Base-by-base conservation (phyloP, 1,284 basidiomycete genomes). In the Singerocomus inundabilis region DNA sequence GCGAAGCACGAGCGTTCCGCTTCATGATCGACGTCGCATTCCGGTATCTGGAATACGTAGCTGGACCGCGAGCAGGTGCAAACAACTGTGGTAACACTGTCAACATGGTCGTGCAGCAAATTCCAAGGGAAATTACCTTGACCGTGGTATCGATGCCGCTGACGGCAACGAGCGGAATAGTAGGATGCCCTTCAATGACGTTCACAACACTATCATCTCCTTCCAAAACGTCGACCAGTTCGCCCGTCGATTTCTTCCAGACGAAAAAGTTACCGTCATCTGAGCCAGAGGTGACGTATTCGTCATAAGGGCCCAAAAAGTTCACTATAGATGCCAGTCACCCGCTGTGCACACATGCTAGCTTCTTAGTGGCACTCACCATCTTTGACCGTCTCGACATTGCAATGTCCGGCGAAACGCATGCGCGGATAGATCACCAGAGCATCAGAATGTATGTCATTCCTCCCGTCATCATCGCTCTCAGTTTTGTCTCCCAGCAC, bases 61-160 rank as follows among this genome's bases (percentile, higher is more conserved):
- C 79, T 1, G 59, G 52, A 3, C 71, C 70, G 7, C 69, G 62
- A 4, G 77, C 72, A 10, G 90, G 88, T 0, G 82, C 81, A 67
- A 93, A 93, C 35, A 93, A 69, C 85, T 89, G 54, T 49, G 31
- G 30, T 44, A 26, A 57, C 30, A 44, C 34, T 30, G 36, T 51
- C 24, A 39, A 34, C 9, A 45, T 15, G n/a, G 35, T 41, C 29
- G 18, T 48, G 13, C 15, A 12, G 15, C 18, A 43, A 26, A 51
- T 39, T 30, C 5, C 29, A 45, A 40, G 15, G 5, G n/a, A 31
- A 29, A 72, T 56, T 50, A 88, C 88, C 77, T 97, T 97, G 54
- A 96, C 79, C 1, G 90, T 92, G 7, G 79, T 75, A 66, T 97
- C 94, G 53, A 98, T 96, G 1, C 94, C 93, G 62, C 88, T 91